Evolutionary conservation across 805 yeast genomes (phyloP), one percentile per base, ranked within the genome.

Genomic region (Monosporozyma aerobia): DNA sequence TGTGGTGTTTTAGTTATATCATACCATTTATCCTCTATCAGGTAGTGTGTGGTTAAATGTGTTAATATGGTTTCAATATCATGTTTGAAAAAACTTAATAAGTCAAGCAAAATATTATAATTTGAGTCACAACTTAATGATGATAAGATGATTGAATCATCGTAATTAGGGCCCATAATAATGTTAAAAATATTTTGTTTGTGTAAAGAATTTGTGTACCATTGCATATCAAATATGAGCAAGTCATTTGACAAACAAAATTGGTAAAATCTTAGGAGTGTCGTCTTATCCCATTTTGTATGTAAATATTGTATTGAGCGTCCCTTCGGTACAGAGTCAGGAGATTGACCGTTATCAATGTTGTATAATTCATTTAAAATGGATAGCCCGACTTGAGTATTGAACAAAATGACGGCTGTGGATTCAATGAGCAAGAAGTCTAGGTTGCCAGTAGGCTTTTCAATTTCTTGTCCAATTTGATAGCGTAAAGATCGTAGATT

Each of bases 331-430:
- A 39, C 14, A 39, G 5, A 10, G n/a, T 39, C 41, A 14, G 14
- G 6, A 40, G 19, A 40, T 40, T 40, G 19, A 13, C 27, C 39
- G 7, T 30, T 9, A 19, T 44, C 40, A 19, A 43, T 27, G n/a
- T 53, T 44, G 27, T 46, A 22, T 27, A 51, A 50, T 35, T 46
- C 49, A 5, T 55, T 46, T 44, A 62, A 33, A 14, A 61, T 47
- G 11, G 64, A 58, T 3, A 47, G 48, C 6, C 70, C 70, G 3
- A 64, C 39, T 40, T 48, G 52, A 6, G 70, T 65, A 8, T 63
- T 57, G 40, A 62, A 58, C 2, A 63, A 51, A 10, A 57, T 55
- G 16, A 63, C 41, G 9, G 57, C 30, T 9, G 57, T 32, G 23
- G 57, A 50, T 51, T 61, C 62, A 46, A 3, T 40, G 3, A 40